Percentiles rank a stretch among this genome's conserved stretches.
phyloP scores from a whole-genome alignment of 2,329 filamentous ascomycete genomes.

The Botrytis medusae region DNA sequence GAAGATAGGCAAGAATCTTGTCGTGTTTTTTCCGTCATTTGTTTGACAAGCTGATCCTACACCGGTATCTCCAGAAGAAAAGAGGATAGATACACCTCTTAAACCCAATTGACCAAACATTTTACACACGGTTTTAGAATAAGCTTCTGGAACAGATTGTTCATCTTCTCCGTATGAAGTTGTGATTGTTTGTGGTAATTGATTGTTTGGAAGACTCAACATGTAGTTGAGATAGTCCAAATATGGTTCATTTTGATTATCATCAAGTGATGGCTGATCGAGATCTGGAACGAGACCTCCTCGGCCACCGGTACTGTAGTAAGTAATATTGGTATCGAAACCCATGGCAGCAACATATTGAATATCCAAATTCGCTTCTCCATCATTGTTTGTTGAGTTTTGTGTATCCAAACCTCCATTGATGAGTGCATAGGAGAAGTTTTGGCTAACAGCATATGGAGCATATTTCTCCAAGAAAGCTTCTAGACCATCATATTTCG shows the following conservation, averaged over 20 bases:
- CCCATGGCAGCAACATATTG: slow-evolving; percentile 52
- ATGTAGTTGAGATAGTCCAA: slow-evolving; percentile 60
- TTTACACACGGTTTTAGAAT: slow-evolving; percentile 60
- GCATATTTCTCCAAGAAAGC: slow-evolving; percentile 29
- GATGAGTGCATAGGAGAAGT: slow-evolving; percentile 36
- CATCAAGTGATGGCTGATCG: slow-evolving; percentile 43
- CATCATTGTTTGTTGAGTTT: slow-evolving; percentile 42
- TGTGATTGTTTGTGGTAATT: slow-evolving; percentile 60
- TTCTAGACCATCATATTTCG: slow-evolving; percentile 30
- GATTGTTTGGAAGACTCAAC: slow-evolving; percentile 47
- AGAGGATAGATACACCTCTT: slow-evolving; percentile 62
- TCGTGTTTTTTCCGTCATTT: slow-evolving; percentile 58
- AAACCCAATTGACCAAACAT: slow-evolving; percentile 63
- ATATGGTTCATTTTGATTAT: slow-evolving; percentile 67
- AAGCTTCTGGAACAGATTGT: slow-evolving; percentile 60
- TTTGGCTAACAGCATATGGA: slow-evolving; percentile 29
- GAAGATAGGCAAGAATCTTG: slow-evolving; percentile 60
- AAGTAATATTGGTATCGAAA: slow-evolving; percentile 52
- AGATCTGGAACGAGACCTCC: slow-evolving; percentile 45
- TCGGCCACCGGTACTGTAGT: slow-evolving; percentile 57
- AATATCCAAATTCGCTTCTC: slow-evolving; percentile 44
- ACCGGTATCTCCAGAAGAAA: slow-evolving; percentile 59
- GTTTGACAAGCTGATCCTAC: slow-evolving; percentile 53
- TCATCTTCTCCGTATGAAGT: slow-evolving; percentile 69
- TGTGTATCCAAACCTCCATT: slow-evolving; percentile 43